These are phyloP conservation scores for Fulvia fulva DNA, from an alignment of 2,329 filamentous ascomycete species.

Conservation along the genomic window DNA sequence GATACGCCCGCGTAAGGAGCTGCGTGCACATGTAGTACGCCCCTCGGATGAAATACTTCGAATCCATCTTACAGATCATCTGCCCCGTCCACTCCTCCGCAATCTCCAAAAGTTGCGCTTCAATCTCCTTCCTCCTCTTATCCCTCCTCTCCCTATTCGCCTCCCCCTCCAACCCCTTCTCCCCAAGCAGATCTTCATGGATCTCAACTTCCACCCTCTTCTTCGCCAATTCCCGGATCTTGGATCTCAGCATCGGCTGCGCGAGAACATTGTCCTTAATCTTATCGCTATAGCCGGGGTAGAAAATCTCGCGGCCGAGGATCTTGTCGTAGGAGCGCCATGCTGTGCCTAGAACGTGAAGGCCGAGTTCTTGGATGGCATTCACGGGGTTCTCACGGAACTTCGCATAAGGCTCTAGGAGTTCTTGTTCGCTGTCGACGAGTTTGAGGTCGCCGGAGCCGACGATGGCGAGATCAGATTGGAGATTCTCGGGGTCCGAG, in stretches of 20 bases:
- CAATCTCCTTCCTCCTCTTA: slow-evolving; percentile 49
- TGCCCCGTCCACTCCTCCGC: slow-evolving; percentile 82
- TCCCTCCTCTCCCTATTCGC: slow-evolving; percentile 52
- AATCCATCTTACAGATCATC: slow-evolving; percentile 99
- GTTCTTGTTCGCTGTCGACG: slow-evolving; percentile 57
- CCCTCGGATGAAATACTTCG: slow-evolving; percentile 82
- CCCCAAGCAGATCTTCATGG: slow-evolving; percentile 64
- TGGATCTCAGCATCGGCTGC: slow-evolving; percentile 68
- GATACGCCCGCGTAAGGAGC: slow-evolving; percentile 85
- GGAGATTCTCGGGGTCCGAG: slow-evolving; percentile 2
- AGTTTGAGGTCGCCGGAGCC: slow-evolving; percentile 41
- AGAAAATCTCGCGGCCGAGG: slow-evolving; percentile 90
- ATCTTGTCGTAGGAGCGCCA: slow-evolving; percentile 93
- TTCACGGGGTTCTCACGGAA: slow-evolving; percentile 71
- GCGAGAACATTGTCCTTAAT: slow-evolving; percentile 77
- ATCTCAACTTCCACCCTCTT: slow-evolving; percentile 72
- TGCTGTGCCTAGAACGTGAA: slow-evolving; percentile 87
- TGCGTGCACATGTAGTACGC: slow-evolving; percentile 90
- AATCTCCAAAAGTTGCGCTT: slow-evolving; percentile 70
- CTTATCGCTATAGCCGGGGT: slow-evolving; percentile 82
- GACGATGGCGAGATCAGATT: slow-evolving; percentile 44
- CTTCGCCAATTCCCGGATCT: slow-evolving; percentile 73
- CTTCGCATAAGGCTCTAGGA: slow-evolving; percentile 79
- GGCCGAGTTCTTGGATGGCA: slow-evolving; percentile 87
- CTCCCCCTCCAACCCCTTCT: slow-evolving; percentile 47